Percentiles rank a stretch among this genome's conserved stretches.
Evolutionary conservation across 2,329 filamentous ascomycete species (phyloP).

Genomic region (Trichophaea hybrida): DNA sequence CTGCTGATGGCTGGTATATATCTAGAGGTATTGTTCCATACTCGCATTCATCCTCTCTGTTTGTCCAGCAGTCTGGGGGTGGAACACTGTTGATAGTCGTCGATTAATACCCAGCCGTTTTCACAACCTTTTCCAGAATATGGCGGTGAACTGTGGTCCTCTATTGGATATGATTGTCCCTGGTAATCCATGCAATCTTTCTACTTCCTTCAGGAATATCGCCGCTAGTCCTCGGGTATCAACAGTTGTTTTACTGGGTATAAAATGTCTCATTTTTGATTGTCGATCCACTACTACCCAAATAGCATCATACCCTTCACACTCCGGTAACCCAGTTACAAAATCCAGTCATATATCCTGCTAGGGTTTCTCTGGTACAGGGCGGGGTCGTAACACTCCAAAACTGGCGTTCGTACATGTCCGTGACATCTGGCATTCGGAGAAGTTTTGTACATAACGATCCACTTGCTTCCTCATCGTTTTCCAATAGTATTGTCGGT

Average conservation of each 20-base stretch:
- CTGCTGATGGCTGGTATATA: no score
- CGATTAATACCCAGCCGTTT: slow-evolving; percentile 17
- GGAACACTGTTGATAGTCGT: slow-evolving; percentile 25
- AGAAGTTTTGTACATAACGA: background rate
- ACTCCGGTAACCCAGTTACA: background rate
- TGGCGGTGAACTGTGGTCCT: no score
- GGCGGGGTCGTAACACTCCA: background rate
- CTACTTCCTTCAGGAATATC: no score
- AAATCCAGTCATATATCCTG: background rate
- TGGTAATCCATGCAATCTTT: background rate
- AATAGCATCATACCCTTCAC: background rate
- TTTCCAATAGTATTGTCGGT: background rate
- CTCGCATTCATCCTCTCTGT: no score
- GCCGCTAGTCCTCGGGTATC: no score
- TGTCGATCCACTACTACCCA: no score
- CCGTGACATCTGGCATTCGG: background rate
- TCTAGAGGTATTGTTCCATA: no score
- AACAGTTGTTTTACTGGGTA: no score
- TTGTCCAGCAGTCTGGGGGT: slow-evolving; percentile 26
- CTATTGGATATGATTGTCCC: background rate
- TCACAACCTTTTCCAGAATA: slow-evolving; percentile 18
- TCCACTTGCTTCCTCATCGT: no score
- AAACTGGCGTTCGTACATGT: background rate
- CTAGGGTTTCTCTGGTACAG: background rate
- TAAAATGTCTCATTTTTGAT: no score